These are phyloP conservation scores for Bryum argenteum DNA, from an alignment of 225 moss, liverwort and hornwort species.

Conservation along the genomic window DNA sequence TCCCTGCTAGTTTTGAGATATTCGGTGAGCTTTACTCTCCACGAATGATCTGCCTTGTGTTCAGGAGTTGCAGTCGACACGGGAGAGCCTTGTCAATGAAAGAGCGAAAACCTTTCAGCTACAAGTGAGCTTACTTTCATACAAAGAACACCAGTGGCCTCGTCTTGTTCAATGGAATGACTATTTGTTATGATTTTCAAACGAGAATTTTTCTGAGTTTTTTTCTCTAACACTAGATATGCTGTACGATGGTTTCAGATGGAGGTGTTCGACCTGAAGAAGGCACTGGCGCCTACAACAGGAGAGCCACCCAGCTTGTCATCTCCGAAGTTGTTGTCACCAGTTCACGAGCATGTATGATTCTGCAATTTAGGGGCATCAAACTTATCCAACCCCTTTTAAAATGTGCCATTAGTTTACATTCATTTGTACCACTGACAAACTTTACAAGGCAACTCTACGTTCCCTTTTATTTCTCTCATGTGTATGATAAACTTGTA, in stretches of 20 bases:
- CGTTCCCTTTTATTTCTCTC: background rate
- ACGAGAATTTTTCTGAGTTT: background rate
- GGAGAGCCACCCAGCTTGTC: slow-evolving; percentile 31
- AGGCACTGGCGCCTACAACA: slow-evolving; percentile 45
- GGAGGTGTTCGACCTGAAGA: slow-evolving; percentile 89
- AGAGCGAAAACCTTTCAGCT: slow-evolving; percentile 79
- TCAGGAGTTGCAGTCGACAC: slow-evolving; percentile 88
- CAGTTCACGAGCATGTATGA: slow-evolving; percentile 43
- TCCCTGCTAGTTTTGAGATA: background rate
- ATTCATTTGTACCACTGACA: slow-evolving; percentile 28
- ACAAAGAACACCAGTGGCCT: background rate
- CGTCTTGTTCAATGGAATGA: background rate
- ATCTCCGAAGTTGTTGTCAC: slow-evolving; percentile 29
- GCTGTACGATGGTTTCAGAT: slow-evolving; percentile 51
- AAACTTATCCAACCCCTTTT: slow-evolving; percentile 4
- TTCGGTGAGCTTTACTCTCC: background rate
- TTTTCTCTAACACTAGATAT: background rate
- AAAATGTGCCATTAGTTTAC: slow-evolving; percentile 19
- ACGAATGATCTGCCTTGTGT: background rate
- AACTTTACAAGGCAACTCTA: background rate
- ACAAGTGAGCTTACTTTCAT: slow-evolving; percentile 48
- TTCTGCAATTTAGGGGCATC: slow-evolving; percentile 18
- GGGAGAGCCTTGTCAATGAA: slow-evolving; percentile 71
- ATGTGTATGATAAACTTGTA: slow-evolving; percentile 27
- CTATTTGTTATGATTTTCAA: background rate